Evolutionary conservation across 2,329 filamentous ascomycete species (phyloP).

Genomic region (Ceratocystis smalleyi): DNA sequence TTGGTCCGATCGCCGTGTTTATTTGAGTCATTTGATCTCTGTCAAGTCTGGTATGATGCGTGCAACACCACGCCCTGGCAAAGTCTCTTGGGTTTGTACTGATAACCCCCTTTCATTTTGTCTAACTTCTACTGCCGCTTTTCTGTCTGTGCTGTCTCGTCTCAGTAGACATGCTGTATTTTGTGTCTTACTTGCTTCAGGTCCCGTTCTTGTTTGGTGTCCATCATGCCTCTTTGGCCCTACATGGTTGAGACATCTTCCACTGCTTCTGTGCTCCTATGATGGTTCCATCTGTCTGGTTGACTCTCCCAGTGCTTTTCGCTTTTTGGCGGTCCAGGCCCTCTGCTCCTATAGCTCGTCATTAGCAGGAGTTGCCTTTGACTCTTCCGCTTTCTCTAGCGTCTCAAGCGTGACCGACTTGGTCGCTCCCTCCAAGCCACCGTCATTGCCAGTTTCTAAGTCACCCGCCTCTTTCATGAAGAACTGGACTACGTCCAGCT

Average conservation of each 20-base stretch:
- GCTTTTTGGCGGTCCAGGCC: background rate
- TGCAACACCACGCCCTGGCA: background rate
- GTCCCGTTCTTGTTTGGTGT: background rate
- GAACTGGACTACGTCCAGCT: conserved; percentile 48
- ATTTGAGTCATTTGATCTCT: background rate
- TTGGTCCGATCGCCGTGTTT: background rate
- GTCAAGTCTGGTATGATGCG: background rate
- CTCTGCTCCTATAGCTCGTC: background rate
- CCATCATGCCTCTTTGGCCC: background rate
- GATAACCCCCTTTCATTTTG: background rate
- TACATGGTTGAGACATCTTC: conserved; percentile 1
- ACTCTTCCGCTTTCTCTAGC: conserved; percentile 12
- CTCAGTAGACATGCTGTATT: conserved; percentile 1
- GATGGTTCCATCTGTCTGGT: background rate
- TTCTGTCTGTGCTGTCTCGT: background rate
- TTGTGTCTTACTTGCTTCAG: background rate
- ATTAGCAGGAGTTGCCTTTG: background rate
- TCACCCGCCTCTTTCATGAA: conserved; percentile 36
- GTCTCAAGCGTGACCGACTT: conserved; percentile 16
- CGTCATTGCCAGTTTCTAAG: conserved; percentile 32
- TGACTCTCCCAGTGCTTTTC: background rate
- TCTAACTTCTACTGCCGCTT: background rate
- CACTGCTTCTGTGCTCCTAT: background rate
- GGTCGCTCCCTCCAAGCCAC: conserved; percentile 21
- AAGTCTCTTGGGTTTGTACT: background rate